Conservation (phyloP, 805 yeast genomes). For the Candida nanaspora region DNA sequence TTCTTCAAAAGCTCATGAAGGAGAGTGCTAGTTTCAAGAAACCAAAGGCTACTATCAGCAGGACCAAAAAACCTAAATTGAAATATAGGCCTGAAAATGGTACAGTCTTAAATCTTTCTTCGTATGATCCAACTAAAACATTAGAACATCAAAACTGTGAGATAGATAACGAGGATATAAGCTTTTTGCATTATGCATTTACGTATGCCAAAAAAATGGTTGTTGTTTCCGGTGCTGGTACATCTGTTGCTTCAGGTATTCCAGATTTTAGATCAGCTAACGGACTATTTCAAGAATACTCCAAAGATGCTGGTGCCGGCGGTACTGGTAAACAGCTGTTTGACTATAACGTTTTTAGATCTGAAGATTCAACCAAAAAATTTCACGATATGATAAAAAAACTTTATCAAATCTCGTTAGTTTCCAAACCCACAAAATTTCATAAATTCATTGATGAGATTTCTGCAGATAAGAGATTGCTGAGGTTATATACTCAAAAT, state of each 20-base stretch:
- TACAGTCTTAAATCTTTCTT: conserved; percentile 32
- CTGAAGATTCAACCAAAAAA: conserved; percentile 47
- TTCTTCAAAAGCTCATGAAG: background rate
- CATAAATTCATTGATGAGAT: conserved; percentile 57
- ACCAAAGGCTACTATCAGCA: background rate
- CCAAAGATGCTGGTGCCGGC: conserved; percentile 32
- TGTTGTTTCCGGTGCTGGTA: conserved; percentile 83
- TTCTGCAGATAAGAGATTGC: conserved; percentile 54
- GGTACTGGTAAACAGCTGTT: conserved; percentile 55
- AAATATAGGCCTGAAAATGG: conserved; percentile 40
- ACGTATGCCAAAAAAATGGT: conserved; percentile 50
- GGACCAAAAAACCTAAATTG: conserved; percentile 31
- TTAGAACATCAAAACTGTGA: conserved; percentile 25
- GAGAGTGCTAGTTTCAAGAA: background rate
- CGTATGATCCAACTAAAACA: conserved; percentile 16
- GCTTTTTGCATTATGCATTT: conserved; percentile 45
- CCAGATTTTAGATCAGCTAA: conserved; percentile 70
- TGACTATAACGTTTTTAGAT: conserved; percentile 71
- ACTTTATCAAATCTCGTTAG: conserved; percentile 45
- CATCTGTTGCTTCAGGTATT: conserved; percentile 85
- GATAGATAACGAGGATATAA: conserved; percentile 32
- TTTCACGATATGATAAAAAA: conserved; percentile 73
- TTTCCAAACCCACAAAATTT: conserved; percentile 66
- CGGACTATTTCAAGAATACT: conserved; percentile 61
- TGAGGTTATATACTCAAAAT: conserved; percentile 80